phyloP scores from a whole-genome alignment of 805 yeast genomes.

The Blastobotrys parvus region DNA sequence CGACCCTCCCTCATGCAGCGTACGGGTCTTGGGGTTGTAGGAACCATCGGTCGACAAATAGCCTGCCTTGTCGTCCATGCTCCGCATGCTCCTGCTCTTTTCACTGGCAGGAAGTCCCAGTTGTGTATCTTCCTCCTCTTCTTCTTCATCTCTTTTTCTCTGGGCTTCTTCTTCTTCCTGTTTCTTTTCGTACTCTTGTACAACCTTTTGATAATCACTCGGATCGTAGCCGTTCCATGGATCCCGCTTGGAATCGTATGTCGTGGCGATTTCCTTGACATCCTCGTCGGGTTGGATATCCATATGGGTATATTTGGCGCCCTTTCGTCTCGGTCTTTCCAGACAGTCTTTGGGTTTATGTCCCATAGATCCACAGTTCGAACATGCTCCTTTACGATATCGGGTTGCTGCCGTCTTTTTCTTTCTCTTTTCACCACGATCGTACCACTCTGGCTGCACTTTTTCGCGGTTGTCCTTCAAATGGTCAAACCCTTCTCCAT shows the following conservation, averaged over 20 bases:
- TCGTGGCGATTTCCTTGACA: constrained; percentile 23
- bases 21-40: constrained; percentile 30
- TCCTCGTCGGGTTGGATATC: constrained; percentile 24
- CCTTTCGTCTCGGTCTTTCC: constrained; percentile 43
- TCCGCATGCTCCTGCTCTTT: neutral
- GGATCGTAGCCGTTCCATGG: constrained; percentile 75
- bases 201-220: constrained; percentile 48
- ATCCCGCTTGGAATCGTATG: constrained; percentile 68
- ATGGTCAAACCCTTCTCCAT: constrained; percentile 21
- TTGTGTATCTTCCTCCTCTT: constrained; percentile 9
- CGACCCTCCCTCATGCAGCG: constrained; percentile 20
- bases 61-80: constrained; percentile 70
- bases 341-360: constrained; percentile 49
- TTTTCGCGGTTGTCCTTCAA: constrained; percentile 18
- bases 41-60: constrained; percentile 46
- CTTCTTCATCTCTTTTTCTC: constrained; percentile 11
- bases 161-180: constrained; percentile 10
- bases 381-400: constrained; percentile 37
- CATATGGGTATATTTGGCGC: constrained; percentile 29
- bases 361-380: constrained; percentile 48
- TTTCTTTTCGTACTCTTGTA: constrained; percentile 20
- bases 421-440: constrained; percentile 23
- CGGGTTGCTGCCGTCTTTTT: constrained; percentile 20
- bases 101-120: neutral
- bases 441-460: constrained; percentile 22